Percentiles rank a stretch among this genome's conserved stretches.
These are phyloP conservation scores for Fusarium multiceps DNA, from an alignment of 2,329 filamentous ascomycete species.

Conservation along the genomic window DNA sequence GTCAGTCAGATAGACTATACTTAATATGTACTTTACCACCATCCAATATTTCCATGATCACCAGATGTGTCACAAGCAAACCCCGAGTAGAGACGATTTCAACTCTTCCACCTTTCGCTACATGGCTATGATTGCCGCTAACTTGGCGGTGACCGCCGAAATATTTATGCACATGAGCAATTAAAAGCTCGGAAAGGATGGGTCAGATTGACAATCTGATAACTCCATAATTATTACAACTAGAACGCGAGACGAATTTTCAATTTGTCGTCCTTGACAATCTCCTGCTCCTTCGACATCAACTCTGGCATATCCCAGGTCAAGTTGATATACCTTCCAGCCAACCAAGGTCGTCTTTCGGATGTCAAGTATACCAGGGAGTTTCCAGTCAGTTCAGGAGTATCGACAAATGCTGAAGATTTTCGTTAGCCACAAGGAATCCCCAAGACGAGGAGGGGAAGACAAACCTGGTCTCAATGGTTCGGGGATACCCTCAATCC, in stretches of 20 bases:
- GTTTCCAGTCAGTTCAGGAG: constrained; percentile 20
- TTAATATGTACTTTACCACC: not conserved
- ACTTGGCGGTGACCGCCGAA: too few species aligned
- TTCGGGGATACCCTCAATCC: constrained; percentile 4
- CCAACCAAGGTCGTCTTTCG: constrained; percentile 10
- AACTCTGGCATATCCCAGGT: constrained; percentile 35
- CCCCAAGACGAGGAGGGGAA: fast-evolving
- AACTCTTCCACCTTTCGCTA: not conserved
- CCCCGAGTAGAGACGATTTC: too few species aligned
- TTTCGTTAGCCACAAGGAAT: not conserved
- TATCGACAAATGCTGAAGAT: constrained; percentile 24
- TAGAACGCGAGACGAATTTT: constrained; percentile 10
- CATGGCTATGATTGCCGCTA: not conserved
- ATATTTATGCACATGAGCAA: too few species aligned
- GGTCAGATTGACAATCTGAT: too few species aligned
- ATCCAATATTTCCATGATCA: not conserved
- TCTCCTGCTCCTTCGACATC: constrained; percentile 16
- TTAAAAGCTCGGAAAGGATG: too few species aligned
- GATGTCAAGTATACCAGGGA: constrained; percentile 26
- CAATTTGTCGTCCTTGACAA: constrained; percentile 7
- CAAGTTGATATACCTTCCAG: constrained; percentile 30
- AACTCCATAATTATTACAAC: fast-evolving
- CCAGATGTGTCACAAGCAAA: too few species aligned
- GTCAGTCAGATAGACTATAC: not conserved
- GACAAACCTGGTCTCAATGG: constrained; percentile 4